Evolutionary conservation across 2,329 filamentous ascomycete genomes (phyloP), one percentile per base, ranked within the genome.

Genomic region (Ilyonectria destructans): DNA sequence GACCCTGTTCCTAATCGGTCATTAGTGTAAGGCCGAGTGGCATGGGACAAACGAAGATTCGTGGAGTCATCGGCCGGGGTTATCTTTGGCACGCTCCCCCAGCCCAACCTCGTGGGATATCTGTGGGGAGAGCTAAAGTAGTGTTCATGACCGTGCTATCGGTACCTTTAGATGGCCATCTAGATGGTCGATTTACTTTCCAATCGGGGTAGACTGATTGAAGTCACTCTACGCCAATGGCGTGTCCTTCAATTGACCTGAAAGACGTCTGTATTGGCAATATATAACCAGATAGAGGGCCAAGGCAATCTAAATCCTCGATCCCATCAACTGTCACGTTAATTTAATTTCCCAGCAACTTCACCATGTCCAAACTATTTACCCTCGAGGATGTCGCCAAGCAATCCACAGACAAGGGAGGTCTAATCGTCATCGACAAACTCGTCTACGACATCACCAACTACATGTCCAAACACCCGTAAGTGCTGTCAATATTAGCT

Each of bases 341-440:
- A 33, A 19, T 6, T 6, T 19, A 15, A 2, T 21, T 15, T 26
- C 26, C 26, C 37, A 26, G 9, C 26, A 10, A 12, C 8, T 21
- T 15, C 19, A 65, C 15, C 21, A 66, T 67, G 64, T 58, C 23
- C 1, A 35, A 19, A 9, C 10, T 19, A 48, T 58, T 67, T 4
- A 67, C 64, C 6, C 21, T 52, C 9, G 51, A 58, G 17, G 52
- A 67, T 31, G 62, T 65, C 12, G 35, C 57, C 7, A 43, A 57
- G 10, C 57, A 48, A 10, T 59, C 65, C 4, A 59, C 31, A 1
- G 60, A 60, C n/a, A 60, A 59, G 45, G 48, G 19, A 13, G 56
- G 49, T 31, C 56, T 68, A 7, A 62, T 68, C 13, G 21, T 67
- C n/a, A 60, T 67, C 10, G 65, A 67, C 51, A 67, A 46, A 29